A percentile compares a stretch with the other conserved stretches of the same genome.
These are phyloP conservation scores for Cynanchum wilfordii DNA, from an alignment of 257 asterid species.

Conservation along the genomic window DNA sequence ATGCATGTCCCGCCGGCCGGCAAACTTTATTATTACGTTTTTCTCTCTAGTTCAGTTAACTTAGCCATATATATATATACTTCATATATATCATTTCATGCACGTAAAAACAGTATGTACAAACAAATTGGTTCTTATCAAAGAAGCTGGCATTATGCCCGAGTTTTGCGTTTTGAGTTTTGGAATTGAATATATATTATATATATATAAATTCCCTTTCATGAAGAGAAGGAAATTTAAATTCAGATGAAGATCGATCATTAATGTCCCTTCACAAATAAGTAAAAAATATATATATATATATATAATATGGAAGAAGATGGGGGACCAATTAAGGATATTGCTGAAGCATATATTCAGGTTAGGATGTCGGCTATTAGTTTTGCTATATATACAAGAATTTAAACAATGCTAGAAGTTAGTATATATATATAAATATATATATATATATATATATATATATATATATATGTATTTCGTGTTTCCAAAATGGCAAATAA, in stretches of 20 bases:
- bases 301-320: conserved; percentile 15
- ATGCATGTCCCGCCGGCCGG: too few species aligned
- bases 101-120: too few species aligned
- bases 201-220: neutral
- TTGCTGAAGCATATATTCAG: conserved; percentile 23
- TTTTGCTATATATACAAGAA: conserved; percentile 2
- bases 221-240: neutral
- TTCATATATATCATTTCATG: neutral
- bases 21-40: neutral
- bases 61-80: neutral
- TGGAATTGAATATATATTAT: neutral
- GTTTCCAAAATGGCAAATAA: conserved; percentile 20
- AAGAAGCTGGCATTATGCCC: neutral
- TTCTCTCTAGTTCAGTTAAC: neutral
- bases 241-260: neutral
- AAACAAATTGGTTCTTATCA: neutral
- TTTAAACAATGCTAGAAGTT: conserved; percentile 19
- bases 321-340: conserved; percentile 53
- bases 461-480: conserved; percentile 5
- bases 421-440: too few species aligned
- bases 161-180: neutral
- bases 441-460: too few species aligned
- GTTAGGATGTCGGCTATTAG: conserved; percentile 28
- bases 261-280: neutral
- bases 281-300: conserved; percentile 21